Evolutionary conservation across 208 protist species (phyloP), one percentile per base, ranked within the genome.

Genomic region (Trypanosoma rangeli): DNA sequence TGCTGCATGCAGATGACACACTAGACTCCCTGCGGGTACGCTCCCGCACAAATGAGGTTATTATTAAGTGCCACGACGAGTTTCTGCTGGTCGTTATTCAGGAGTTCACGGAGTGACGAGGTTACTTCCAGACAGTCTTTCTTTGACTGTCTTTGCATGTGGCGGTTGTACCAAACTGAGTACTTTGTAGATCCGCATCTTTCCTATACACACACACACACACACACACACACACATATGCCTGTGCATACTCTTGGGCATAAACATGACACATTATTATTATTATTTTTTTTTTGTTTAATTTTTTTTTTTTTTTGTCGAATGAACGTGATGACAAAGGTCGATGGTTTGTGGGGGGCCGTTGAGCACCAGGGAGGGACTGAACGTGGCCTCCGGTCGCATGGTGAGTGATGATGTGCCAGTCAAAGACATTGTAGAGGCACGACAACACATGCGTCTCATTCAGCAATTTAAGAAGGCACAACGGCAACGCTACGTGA

Each of bases 21-120:
- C 44, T 89, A 7, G 90, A 95, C 64, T 42, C 83, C 26, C 60
- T 95, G 31, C 90, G 90, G 16, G 82, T 95, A 28, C 85, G 83
- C 26, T 91, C 87, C 9, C 74, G 71, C 44, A 79, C 72, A 50
- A 76, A 91, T 58, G 90, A 95, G 52, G 74, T 95, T 28, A 85
- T 95, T 52, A 84, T 95, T 22, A 88, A 90, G 42, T 90, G 78
- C 70, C 70, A 79, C 64, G 82, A 83, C 0, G 83, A 89, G 33
- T 94, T 92, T 68, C 70, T 95, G 5, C 56, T 95, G 28, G 87
- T 92, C 5, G 79, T 95, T 7, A 85, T 95, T 59, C 90, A 95
- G 68, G 87, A 95, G 66, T 76, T 87, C 1, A 73, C 83, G 4
- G 73, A 80, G 56, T 93, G 73, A 84, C 0, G 31, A 13, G 31